Evolutionary conservation across 176 grass and related monocot genomes (phyloP).

Genomic region (Typha latifolia): DNA sequence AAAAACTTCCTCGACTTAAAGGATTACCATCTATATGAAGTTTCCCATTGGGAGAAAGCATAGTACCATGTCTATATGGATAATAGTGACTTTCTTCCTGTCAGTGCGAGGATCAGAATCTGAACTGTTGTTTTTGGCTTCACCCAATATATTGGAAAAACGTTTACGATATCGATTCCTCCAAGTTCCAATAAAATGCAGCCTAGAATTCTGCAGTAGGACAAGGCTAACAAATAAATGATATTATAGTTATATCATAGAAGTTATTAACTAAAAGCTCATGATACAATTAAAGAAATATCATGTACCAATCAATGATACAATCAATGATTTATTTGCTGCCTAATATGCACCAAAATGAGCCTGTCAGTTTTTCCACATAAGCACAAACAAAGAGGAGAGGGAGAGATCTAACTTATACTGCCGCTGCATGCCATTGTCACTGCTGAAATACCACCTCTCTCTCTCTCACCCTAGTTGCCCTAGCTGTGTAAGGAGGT

Average conservation of each 20-base stretch:
- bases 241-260: not conserved
- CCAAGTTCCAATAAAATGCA: slow-evolving; percentile 99
- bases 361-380: too few relatives aligned
- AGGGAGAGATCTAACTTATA: too few relatives aligned
- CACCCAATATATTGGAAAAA: slow-evolving; percentile 47
- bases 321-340: too few relatives aligned
- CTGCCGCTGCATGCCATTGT: too few relatives aligned
- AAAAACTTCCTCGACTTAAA: not conserved
- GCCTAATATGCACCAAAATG: too few relatives aligned
- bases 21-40: not conserved
- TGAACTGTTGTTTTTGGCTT: slow-evolving; percentile 34
- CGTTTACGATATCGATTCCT: slow-evolving; percentile 79
- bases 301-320: too few relatives aligned
- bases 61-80: slow-evolving; percentile 90
- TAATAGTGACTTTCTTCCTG: slow-evolving; percentile 52
- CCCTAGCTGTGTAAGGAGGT: too few relatives aligned
- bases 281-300: too few relatives aligned
- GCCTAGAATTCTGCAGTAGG: slow-evolving; percentile 51
- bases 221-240: slow-evolving; percentile 4
- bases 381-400: too few relatives aligned
- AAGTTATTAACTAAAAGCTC: not conserved
- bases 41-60: slow-evolving; percentile 2
- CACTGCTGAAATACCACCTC: too few relatives aligned
- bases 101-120: slow-evolving; percentile 23
- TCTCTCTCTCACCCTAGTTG: too few relatives aligned